Percentiles rank a stretch among this genome's conserved stretches.
Evolutionary conservation across 352 stramenopile species (phyloP).

Genomic region (Globisporangium perplexum): DNA sequence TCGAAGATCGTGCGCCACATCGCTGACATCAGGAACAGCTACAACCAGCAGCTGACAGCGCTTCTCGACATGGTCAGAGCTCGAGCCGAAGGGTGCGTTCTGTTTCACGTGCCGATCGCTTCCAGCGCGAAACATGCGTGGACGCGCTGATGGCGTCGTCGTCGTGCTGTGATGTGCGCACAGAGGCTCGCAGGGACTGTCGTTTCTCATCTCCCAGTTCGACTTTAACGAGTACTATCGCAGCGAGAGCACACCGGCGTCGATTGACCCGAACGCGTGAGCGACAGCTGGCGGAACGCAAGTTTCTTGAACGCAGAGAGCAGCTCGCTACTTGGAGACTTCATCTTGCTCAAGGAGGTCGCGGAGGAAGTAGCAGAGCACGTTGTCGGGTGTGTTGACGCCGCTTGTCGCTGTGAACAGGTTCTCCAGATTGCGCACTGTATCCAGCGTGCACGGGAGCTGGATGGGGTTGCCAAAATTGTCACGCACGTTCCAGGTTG

Average conservation of each 20-base stretch:
- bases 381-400: constrained; percentile 35
- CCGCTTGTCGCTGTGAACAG: constrained; percentile 44
- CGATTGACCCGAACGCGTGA: constrained; percentile 44
- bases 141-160: not conserved
- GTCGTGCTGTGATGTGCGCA: constrained; percentile 4
- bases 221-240: constrained; percentile 91
- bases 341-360: constrained; percentile 40
- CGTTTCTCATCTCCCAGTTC: constrained; percentile 84
- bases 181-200: constrained; percentile 71
- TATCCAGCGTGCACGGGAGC: constrained; percentile 39
- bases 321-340: not conserved
- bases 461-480: constrained; percentile 41
- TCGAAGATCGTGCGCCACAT: constrained; percentile 58
- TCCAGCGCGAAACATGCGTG: too few species aligned
- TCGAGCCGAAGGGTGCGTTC: constrained; percentile 38
- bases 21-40: constrained; percentile 57
- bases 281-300: not conserved
- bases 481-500: constrained; percentile 16
- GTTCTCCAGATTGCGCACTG: constrained; percentile 36
- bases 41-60: constrained; percentile 49
- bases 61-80: constrained; percentile 74
- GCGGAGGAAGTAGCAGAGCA: constrained; percentile 67
- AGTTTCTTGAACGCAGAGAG: not conserved
- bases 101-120: not conserved
- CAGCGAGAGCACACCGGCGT: constrained; percentile 36